Evolutionary conservation across 225 moss, liverwort and hornwort species (phyloP), one percentile per base, ranked within the genome.

Genomic region (Climacium dendroides): DNA sequence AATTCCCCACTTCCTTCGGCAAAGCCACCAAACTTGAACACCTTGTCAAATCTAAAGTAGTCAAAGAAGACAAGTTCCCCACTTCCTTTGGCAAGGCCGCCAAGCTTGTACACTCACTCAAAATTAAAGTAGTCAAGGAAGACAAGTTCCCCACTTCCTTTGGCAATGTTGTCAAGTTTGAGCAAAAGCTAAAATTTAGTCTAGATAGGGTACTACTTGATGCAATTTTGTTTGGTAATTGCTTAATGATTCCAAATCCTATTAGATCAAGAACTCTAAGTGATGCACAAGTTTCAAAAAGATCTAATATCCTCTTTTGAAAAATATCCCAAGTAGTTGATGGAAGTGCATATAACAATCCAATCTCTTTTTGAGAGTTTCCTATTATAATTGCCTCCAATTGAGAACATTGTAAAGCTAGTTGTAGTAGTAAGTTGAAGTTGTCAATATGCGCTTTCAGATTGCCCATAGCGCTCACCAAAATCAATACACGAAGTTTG

Each of bases 241-340:
- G 6, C 1, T 18, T 1, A 0, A 73, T 45, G 29, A 47, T 47
- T 29, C 10, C 29, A 47, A 73, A 16, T 1, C 72, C 45, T 10
- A 18, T 0, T 6, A 73, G 17, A 29, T 73, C 72, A 73, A 73
- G 47, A 73, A 73, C 18, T 14, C 25, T 69, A 1, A 69, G 3
- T 69, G 69, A 69, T 69, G 41, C 6, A 12, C 50, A 62, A 48
- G 39, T 69, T 25, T 8, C 7, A 67, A 48, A 81, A 35, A 78
- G 57, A 58, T 57, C 1, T 50, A 47, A 61, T 43, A 62, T 15
- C 10, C 2, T 22, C 1, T 2, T 23, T 0, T 6, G 6, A 2
- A 73, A 1, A 73, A 4, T 29, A 47, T 3, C 0, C 11, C 2
- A 2, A 73, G 0, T 29, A 47, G 10, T 47, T 47, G 11, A 2